Conservation (phyloP, 1,139 yeast genomes). For the Geotrichum citri-aurantii region DNA sequence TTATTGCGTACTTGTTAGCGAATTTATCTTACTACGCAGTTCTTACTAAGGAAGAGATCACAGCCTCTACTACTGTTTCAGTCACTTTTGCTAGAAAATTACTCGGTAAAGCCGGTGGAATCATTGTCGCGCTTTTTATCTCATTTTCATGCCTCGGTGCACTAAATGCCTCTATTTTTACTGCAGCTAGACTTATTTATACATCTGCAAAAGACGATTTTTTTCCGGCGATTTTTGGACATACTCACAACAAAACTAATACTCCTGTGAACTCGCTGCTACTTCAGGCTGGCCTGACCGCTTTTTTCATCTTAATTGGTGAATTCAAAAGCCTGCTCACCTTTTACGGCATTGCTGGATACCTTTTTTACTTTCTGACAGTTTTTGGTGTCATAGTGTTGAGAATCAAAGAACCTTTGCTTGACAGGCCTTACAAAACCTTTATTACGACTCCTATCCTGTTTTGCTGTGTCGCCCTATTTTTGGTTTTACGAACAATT, state of each 20-base stretch:
- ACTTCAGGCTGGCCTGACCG: conserved; percentile 33
- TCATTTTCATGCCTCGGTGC: conserved; percentile 41
- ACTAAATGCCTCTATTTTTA: conserved; percentile 38
- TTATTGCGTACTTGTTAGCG: conserved; percentile 36
- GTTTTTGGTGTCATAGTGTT: conserved; percentile 39
- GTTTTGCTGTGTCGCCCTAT: conserved; percentile 38
- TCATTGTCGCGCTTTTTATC: conserved; percentile 35
- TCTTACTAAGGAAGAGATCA: conserved; percentile 33
- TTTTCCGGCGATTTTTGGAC: conserved; percentile 34
- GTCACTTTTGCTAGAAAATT: conserved; percentile 35
- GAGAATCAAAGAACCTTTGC: conserved; percentile 34
- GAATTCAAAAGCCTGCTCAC: conserved; percentile 37
- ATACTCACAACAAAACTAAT: conserved; percentile 27
- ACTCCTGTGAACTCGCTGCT: conserved; percentile 38
- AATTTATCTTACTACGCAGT: conserved; percentile 39
- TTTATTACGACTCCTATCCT: conserved; percentile 37
- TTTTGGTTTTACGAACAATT: conserved; percentile 35
- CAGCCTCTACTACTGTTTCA: conserved; percentile 37
- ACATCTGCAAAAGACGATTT: conserved; percentile 37
- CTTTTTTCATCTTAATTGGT: conserved; percentile 34
- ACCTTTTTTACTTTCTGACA: conserved; percentile 38
- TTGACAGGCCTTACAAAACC: conserved; percentile 38
- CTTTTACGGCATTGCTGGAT: conserved; percentile 41
- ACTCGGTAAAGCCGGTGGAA: conserved; percentile 31
- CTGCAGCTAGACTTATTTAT: conserved; percentile 38